Evolutionary conservation across 73 alveolate species (phyloP).

Genomic region (Paramecium biaurelia): DNA sequence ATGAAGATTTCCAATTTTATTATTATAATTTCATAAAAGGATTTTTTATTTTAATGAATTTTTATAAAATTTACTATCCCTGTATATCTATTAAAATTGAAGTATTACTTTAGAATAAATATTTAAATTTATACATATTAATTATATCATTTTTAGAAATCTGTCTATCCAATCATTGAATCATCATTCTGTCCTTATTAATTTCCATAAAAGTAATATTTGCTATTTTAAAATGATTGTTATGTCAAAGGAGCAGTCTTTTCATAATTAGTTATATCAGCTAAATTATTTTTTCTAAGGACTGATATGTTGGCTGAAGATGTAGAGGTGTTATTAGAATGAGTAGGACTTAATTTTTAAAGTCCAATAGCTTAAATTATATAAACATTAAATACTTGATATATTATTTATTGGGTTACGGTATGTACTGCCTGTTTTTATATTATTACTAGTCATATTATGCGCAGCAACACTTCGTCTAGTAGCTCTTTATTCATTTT

Average conservation of each 20-base stretch:
- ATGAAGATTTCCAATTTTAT: too few species aligned
- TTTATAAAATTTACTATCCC: too few species aligned
- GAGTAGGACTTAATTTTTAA: conserved; percentile 37
- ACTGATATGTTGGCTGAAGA: conserved; percentile 48
- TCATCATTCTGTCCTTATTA: neutral
- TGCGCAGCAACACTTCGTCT: conserved; percentile 68
- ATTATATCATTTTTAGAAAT: neutral
- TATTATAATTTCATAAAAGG: too few species aligned
- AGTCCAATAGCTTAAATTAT: conserved; percentile 27
- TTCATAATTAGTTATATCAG: conserved; percentile 59
- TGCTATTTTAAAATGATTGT: neutral
- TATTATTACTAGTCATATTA: conserved; percentile 26
- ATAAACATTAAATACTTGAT: neutral
- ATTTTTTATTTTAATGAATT: too few species aligned
- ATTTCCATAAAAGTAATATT: conserved; percentile 1
- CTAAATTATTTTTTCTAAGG: conserved; percentile 36
- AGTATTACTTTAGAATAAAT: neutral
- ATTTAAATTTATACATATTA: neutral
- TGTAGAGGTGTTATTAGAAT: conserved; percentile 49
- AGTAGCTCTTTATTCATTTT: conserved; percentile 73
- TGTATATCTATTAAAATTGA: too few species aligned
- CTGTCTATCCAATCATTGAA: neutral
- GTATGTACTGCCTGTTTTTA: conserved; percentile 44
- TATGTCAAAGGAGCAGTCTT: neutral
- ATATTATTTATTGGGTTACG: conserved; percentile 37